Base-by-base conservation (phyloP, 2,329 filamentous ascomycete species). In the Fusarium zealandicum region DNA sequence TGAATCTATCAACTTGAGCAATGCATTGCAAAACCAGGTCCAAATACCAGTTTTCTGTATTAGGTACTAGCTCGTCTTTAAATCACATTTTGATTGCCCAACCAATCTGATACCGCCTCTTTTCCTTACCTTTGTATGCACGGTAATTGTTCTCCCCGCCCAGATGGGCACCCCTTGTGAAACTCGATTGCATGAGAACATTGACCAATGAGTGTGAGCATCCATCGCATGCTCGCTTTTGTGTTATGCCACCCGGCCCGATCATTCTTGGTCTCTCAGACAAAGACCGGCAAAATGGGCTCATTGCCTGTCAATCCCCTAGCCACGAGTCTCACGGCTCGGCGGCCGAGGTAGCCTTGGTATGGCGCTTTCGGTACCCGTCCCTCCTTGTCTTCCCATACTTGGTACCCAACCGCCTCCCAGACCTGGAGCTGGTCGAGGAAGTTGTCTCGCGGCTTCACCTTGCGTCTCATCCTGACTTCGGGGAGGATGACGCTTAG, bases 371-470 rank as follows among this genome's bases (percentile, higher is more conserved):
- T 73, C 37, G 70, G 71, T 8, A 60, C 43, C 14, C 18, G 55
- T 25, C 38, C 61, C 7, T 63, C 57, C n/a, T 22, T 38, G 39
- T 71, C 69, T 40, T 65, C 59, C 72, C 69, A 73, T 5, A 72
- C 45, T 6, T 67, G 27, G 40, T 71, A 71, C 18, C 50, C 54
- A 7, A 69, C 61, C 13, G 65, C 64, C 38, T 65, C 67, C 71
- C 70, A 74, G n/a, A 74, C 61, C 22, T 51, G 45, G 22, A 74
- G 63, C 51, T 73, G 72, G 32, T 64, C 66, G 27, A 67, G 52
- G 53, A 74, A 73, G 46, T 68, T 71, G 17, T 43, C 36, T 18
- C 65, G 70, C 6, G 70, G 70, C 37, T 60, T 63, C 18, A 71
- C 57, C 14, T 50, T 54, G 28, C 68, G 59, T 27, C 63, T 65